Conservation (phyloP, 768 basidiomycete species). For the Suillus alpinus region DNA sequence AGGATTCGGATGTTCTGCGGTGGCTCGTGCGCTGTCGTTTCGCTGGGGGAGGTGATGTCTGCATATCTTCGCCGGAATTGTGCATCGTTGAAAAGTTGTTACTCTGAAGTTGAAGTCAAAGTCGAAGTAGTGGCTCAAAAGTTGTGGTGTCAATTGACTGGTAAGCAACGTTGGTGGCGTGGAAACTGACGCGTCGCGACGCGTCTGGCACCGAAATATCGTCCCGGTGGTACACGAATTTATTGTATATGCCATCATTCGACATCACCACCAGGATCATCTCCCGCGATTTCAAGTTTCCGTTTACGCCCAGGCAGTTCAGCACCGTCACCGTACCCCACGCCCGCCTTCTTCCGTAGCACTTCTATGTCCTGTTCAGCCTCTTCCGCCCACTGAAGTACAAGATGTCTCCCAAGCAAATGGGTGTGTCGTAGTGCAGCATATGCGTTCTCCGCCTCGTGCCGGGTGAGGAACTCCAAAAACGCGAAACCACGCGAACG, state of each 20-base stretch:
- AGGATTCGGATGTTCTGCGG: background rate
- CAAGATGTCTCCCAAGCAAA: conserved; percentile 91
- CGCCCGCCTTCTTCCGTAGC: conserved; percentile 76
- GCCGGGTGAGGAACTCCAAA: conserved; percentile 86
- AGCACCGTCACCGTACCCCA: conserved; percentile 69
- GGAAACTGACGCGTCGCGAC: conserved; percentile 5
- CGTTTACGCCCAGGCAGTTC: conserved; percentile 73
- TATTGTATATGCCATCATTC: conserved; percentile 5
- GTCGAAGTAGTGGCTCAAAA: background rate
- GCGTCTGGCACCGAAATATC: background rate
- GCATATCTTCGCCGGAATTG: background rate
- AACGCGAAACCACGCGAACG: conserved; percentile 94
- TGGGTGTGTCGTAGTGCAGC: conserved; percentile 89
- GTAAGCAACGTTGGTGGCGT: conserved; percentile 5
- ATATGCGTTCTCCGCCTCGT: conserved; percentile 89
- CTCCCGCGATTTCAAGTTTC: conserved; percentile 59
- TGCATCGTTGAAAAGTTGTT: conserved; percentile 1
- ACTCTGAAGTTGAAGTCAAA: background rate
- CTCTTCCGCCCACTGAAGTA: conserved; percentile 91
- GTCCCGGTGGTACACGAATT: background rate
- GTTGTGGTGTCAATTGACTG: background rate
- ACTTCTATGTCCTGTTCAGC: conserved; percentile 74
- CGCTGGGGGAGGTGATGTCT: conserved; percentile 3
- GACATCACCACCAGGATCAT: conserved; percentile 30
- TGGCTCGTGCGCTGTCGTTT: conserved; percentile 9